Evolutionary conservation across 1,284 basidiomycete genomes (phyloP), one percentile per base, ranked within the genome.

Genomic region (Phellinidium pouzarii): DNA sequence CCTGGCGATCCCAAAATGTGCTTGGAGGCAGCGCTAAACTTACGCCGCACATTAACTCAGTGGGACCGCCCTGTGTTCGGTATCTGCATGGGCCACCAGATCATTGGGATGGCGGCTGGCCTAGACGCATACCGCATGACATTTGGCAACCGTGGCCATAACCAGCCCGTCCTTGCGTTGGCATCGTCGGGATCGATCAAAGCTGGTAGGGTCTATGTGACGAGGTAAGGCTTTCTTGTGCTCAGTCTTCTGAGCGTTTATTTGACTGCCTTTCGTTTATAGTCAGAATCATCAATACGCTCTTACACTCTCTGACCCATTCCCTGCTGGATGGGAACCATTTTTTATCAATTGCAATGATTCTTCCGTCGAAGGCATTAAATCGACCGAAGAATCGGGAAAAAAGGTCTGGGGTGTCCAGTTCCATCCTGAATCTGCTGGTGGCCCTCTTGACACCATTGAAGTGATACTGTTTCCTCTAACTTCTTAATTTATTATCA

Each of bases 341-440:
- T 95, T 94, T 78, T 96, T 96, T 75, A 94, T 96, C 73, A 96
- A 96, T 72, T 95, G 91, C 71, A 96, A 96, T 66, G 90, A 95
- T 70, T 94, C 92, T 19, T 94, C 91, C 1, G 91, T 95, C n/a
- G 94, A 96, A 66, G 94, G 94, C 37, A 95, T 97, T 76, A 95
- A 94, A 71, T 92, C 91, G 8, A 94, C 94, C 1, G 66, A 73
- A 0, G 85, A 85, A 20, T 92, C 90, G 31, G 91, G 91, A 53
- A 91, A 86, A 71, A 85, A 83, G 60, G 79, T 97, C 27, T 96
- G 92, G 91, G 94, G 94, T 59, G 91, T 94, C 17, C 93, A 97
- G 66, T 97, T 96, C 82, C 94, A 96, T 68, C 93, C 93, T 19
- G 94, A 96, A 69, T 91, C 88, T 56, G 87, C 91, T 27, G 93